A percentile compares a stretch with the other conserved stretches of the same genome.
phyloP scores from a whole-genome alignment of 768 basidiomycete species.

The Naganishia vaughanmartiniae region DNA sequence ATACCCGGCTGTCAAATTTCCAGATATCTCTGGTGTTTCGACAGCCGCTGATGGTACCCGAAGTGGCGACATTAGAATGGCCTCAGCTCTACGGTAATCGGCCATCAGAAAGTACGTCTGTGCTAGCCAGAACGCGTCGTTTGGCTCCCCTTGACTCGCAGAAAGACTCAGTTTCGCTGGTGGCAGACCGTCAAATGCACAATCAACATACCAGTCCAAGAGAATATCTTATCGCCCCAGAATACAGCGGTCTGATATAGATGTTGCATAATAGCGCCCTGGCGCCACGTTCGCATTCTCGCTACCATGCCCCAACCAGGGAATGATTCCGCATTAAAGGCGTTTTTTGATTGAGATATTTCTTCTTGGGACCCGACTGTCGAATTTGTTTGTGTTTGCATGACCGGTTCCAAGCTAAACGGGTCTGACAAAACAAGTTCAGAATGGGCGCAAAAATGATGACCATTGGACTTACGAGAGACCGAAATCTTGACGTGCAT shows the following conservation, averaged over 20 bases:
- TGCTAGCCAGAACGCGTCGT: conserved; percentile 98
- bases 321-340: conserved; percentile 52
- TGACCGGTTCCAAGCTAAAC: not conserved
- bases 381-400: not conserved
- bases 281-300: conserved; percentile 92
- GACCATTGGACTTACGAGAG: not conserved
- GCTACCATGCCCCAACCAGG: conserved; percentile 77
- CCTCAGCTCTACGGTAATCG: conserved; percentile 90
- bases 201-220: conserved; percentile 75
- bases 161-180: conserved; percentile 4
- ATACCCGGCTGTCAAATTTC: not conserved
- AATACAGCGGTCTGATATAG: conserved; percentile 94
- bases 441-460: not conserved
- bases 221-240: conserved; percentile 96
- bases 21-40: not conserved
- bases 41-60: not conserved
- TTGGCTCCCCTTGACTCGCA: conserved; percentile 71
- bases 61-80: conserved; percentile 82
- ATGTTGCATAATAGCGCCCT: conserved; percentile 98
- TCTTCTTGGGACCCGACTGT: not conserved
- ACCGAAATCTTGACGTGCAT: not conserved
- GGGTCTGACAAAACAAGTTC: not conserved
- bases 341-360: conserved; percentile 55
- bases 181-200: not conserved
- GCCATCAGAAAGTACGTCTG: conserved; percentile 96